These are phyloP conservation scores for Microcyclosporella mali DNA, from an alignment of 2,329 filamentous ascomycete genomes.

Conservation along the genomic window DNA sequence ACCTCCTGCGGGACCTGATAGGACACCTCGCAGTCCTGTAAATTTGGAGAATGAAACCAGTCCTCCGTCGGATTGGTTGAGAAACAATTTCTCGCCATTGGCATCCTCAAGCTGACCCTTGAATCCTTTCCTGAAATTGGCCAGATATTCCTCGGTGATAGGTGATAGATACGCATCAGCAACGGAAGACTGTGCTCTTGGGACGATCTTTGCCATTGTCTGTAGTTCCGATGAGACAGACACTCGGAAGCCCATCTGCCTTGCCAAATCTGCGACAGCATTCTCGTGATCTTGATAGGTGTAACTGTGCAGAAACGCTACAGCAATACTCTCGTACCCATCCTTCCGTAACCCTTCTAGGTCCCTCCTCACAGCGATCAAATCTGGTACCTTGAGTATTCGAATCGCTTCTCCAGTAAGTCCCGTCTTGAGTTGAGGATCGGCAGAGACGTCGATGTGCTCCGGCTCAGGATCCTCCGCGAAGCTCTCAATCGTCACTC, in stretches of 20 bases:
- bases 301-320: conserved; percentile 84
- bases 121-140: conserved; percentile 26
- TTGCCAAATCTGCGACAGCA: conserved; percentile 64
- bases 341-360: conserved; percentile 59
- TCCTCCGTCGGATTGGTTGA: conserved; percentile 46
- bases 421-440: conserved; percentile 17
- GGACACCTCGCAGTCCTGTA: conserved; percentile 29
- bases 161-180: conserved; percentile 73
- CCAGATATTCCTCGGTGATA: conserved; percentile 65
- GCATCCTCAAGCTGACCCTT: conserved; percentile 23
- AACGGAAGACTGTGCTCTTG: conserved; percentile 66
- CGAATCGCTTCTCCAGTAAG: conserved; percentile 28
- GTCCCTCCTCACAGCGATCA: conserved; percentile 37
- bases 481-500: conserved; percentile 82
- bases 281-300: conserved; percentile 75
- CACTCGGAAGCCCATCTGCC: conserved; percentile 79
- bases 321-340: conserved; percentile 71
- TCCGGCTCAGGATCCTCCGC: conserved; percentile 45
- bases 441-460: conserved; percentile 11
- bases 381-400: conserved; percentile 22
- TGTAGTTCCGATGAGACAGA: conserved; percentile 47
- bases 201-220: conserved; percentile 68
- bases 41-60: conserved; percentile 44
- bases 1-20: conserved; percentile 32
- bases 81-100: conserved; percentile 57